phyloP scores from a whole-genome alignment of 768 basidiomycete genomes.

The Russula abietina region DNA sequence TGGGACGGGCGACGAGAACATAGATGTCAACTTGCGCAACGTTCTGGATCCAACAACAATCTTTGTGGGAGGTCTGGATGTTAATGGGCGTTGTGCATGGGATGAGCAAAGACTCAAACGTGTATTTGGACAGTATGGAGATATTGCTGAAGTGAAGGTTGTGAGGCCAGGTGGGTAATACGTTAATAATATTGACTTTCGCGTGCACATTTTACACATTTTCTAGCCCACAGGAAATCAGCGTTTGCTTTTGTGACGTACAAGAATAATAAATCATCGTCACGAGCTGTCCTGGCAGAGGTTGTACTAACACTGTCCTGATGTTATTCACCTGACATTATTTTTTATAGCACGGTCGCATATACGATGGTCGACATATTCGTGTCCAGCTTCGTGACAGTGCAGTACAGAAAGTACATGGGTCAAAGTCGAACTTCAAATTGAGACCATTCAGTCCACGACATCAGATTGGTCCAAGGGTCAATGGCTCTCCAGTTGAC shows the following conservation, averaged over 20 bases:
- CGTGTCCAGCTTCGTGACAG: slow-evolving; percentile 71
- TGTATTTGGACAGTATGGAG: slow-evolving; percentile 60
- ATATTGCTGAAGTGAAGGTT: slow-evolving; percentile 58
- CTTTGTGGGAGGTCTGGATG: slow-evolving; percentile 72
- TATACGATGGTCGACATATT: slow-evolving; percentile 63
- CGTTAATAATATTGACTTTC: not conserved
- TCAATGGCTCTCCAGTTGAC: slow-evolving; percentile 4
- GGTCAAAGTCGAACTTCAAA: slow-evolving; percentile 29
- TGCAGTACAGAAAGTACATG: slow-evolving; percentile 40
- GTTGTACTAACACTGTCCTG: slow-evolving; percentile 33
- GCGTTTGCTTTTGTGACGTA: slow-evolving; percentile 79
- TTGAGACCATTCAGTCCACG: slow-evolving; percentile 13
- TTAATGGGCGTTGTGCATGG: slow-evolving; percentile 59
- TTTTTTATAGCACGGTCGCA: slow-evolving; percentile 57
- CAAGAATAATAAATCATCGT: slow-evolving; percentile 54
- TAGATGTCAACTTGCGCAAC: slow-evolving; percentile 28
- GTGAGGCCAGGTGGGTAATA: slow-evolving; percentile 53
- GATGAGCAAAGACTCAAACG: slow-evolving; percentile 53
- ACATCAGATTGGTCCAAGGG: slow-evolving; percentile 7
- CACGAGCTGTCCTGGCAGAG: slow-evolving; percentile 60
- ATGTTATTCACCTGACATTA: slow-evolving; percentile 7
- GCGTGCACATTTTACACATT: not conserved
- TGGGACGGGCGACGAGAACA: slow-evolving; percentile 12
- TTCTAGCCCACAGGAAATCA: slow-evolving; percentile 52
- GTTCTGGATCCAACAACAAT: slow-evolving; percentile 61